Evolutionary conservation across 441 rosid genomes (phyloP).

Genomic region (Populus hybrid): DNA sequence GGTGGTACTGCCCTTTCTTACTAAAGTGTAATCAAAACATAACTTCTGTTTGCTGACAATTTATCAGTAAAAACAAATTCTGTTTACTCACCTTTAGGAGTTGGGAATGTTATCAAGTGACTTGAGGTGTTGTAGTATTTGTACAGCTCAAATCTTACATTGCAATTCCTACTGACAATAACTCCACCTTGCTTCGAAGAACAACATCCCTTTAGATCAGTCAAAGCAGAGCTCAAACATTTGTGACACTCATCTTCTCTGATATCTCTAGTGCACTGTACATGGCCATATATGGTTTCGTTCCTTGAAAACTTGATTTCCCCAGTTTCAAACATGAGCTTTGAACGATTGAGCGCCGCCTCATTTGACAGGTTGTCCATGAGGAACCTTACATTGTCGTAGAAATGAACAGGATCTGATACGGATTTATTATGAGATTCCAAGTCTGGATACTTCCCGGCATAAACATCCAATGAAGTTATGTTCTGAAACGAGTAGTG

Average conservation of each 20-base stretch:
- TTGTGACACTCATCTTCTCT: background rate
- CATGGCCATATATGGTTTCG: slow-evolving; percentile 23
- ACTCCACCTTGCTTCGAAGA: slow-evolving; percentile 20
- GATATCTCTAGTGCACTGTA: slow-evolving; percentile 34
- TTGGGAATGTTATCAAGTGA: slow-evolving; percentile 5
- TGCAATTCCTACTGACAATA: slow-evolving; percentile 27
- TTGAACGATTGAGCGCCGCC: background rate
- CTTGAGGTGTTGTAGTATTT: slow-evolving; percentile 25
- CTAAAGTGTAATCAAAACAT: background rate
- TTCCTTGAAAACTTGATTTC: slow-evolving; percentile 7
- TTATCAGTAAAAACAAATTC: background rate
- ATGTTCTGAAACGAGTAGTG: slow-evolving; percentile 22
- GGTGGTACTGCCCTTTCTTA: background rate
- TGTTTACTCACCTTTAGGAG: slow-evolving; percentile 11
- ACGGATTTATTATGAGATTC: slow-evolving; percentile 4
- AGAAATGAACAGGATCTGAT: slow-evolving; percentile 8
- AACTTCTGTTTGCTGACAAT: background rate
- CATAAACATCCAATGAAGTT: background rate
- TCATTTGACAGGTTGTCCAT: slow-evolving; percentile 2
- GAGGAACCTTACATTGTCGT: background rate
- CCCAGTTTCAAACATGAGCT: slow-evolving; percentile 21
- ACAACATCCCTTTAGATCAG: slow-evolving; percentile 17
- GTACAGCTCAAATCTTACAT: slow-evolving; percentile 25
- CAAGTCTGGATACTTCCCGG: slow-evolving; percentile 12
- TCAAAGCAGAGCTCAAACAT: slow-evolving; percentile 17